Base-by-base conservation (phyloP, 2,329 filamentous ascomycete species). In the Tolypocladium endophyticum region DNA sequence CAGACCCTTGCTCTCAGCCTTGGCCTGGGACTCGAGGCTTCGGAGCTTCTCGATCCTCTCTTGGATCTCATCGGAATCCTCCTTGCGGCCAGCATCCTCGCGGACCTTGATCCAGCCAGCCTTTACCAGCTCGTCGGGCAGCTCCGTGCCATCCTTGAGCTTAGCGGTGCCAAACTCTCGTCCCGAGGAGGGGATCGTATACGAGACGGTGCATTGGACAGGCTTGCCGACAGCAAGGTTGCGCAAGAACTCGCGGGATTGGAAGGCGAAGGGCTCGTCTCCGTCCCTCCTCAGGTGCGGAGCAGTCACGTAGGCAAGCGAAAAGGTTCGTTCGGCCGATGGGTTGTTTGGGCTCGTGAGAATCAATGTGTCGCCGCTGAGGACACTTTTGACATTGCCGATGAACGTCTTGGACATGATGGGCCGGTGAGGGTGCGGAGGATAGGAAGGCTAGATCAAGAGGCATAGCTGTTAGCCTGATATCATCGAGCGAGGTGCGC, bases 71-170 rank as follows among this genome's bases (percentile, higher is more conserved):
- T 94, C 89, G 2, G 87, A 86, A 61, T 97, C 92, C 65, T 97
- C 92, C 71, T 93, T 94, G 65, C 88, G 87, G 62, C 92, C 92
- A 61, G 93, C 92, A 74, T 99, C 94, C 69, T 99, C 94, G 64
- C 94, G 87, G 61, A 99, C 83, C 77, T 94, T 96, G 64, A 92
- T 78, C 92, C 92, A 97, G 65, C 94, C 94, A 68, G 92, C 90
- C 70, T 90, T 87, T 64, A 97, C 85, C 60, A 89, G 82, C 63
- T 89, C 85, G 64, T 97, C 92, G 23, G 94, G 92, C 57, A 99
- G 75, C 59, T 84, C 79, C 38, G 85, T 85, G 56, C 91, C 91
- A 68, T 90, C 88, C 63, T 88, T 86, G 58, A 97, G 80, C 64
- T 84, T 83, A 62, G 91, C 87, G 64, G 86, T 82, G 64, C 93